Conservation (phyloP, 495 filamentous ascomycete species). For the Parmelia sp. region DNA sequence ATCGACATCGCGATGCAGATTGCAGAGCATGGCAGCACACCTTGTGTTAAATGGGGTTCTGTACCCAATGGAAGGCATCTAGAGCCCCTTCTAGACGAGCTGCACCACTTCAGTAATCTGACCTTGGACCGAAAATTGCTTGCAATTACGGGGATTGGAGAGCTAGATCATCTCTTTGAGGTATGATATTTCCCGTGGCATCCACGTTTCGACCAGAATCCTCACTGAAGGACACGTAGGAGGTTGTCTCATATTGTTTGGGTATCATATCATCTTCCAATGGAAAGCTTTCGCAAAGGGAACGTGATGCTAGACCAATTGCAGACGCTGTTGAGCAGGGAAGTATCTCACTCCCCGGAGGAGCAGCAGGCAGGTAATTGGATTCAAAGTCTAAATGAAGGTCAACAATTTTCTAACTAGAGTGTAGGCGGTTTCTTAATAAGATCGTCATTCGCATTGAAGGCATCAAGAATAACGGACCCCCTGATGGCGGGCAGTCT, state of each 20-base stretch:
- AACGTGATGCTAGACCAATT: conserved; percentile 1
- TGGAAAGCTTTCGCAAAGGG: background rate
- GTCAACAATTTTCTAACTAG: background rate
- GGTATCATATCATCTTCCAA: background rate
- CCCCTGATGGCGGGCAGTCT: background rate
- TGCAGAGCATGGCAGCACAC: background rate
- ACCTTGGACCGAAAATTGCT: background rate
- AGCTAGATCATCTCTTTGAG: background rate
- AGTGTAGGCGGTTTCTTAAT: background rate
- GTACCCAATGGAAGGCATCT: background rate
- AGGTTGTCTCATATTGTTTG: background rate
- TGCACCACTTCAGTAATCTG: background rate
- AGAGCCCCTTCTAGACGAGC: background rate
- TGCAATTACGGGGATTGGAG: background rate
- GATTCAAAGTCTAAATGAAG: background rate
- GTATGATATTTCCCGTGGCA: background rate
- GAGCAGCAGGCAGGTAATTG: background rate
- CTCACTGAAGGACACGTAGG: background rate
- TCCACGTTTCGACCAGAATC: background rate
- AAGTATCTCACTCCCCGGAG: background rate
- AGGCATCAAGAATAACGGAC: background rate
- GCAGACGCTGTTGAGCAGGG: background rate
- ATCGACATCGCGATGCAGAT: background rate
- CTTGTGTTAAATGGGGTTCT: background rate
- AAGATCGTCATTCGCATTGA: background rate